Evolutionary conservation across 768 basidiomycete genomes (phyloP), one percentile per base, ranked within the genome.

Genomic region (Leccinum variicolor): DNA sequence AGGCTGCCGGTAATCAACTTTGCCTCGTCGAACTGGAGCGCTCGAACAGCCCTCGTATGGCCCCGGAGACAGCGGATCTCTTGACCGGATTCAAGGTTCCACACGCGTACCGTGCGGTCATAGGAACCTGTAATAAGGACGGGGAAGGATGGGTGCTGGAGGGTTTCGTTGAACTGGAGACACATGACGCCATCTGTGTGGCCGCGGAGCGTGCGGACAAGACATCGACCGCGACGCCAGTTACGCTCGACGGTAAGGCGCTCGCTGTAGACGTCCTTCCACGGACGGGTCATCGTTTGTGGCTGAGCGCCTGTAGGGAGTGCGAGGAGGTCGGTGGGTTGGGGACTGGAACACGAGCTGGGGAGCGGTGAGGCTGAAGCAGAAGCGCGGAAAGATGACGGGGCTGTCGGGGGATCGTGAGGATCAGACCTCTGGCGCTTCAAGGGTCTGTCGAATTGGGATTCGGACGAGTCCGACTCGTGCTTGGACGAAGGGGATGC

Each of bases 211-310:
- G 87, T 91, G 49, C 89, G 89, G 36, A 89, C 88, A 6, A 81
- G 87, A 73, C 87, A 96, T 31, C 92, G 85, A 10, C 96, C 96
- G 47, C 92, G 87, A 19, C 96, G 84, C 97, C 97, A 99, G 72
- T 99, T 99, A 50, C 94, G 85, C 74, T 98, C 97, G 46, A 99
- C 84, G 19, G 88, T 86, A 72, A 98, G 85, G n/a, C 97, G 88
- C 71, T 99, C 97, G 69, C 90, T 92, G 73, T 98, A 99, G 19
- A 99, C 96, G 62, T 91, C 87, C 71, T 99, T 99, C 97, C 97
- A 99, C 0, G 96, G 97, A 46, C 94, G 85, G 15, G 92, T 95
- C 58, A 82, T 64, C 15, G 77, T 75, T 25, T 73, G 66, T 13
- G 52, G 11, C 19, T 52, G 66, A 9, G 66, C 47, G 72, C 62